Conservation (phyloP, 2,329 filamentous ascomycete species). For the Myriosclerotinia duriaeana region DNA sequence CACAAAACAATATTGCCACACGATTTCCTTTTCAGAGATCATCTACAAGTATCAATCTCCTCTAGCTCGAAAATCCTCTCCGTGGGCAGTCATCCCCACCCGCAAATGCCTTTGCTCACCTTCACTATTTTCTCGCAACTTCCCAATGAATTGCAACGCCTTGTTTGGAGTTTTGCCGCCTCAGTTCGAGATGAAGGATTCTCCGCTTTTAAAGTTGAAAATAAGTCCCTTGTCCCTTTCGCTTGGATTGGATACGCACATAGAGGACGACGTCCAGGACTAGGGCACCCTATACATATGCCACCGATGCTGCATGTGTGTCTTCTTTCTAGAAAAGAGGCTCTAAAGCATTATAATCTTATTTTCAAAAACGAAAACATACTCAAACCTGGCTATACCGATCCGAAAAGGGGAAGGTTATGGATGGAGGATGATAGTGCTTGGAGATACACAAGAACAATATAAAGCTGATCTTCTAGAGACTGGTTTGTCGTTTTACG, state of each 20-base stretch:
- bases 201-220: not conserved
- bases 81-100: not conserved
- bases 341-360: not conserved
- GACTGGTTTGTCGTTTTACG: no score
- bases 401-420: no score
- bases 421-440: no score
- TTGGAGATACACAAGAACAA: no score
- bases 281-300: not conserved
- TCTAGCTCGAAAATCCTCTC: not conserved
- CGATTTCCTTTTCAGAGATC: not conserved
- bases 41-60: not conserved
- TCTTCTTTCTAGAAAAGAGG: not conserved
- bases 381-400: not conserved
- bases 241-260: not conserved
- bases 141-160: not conserved
- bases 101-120: not conserved
- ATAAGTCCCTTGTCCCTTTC: not conserved
- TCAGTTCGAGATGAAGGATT: not conserved
- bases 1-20: not conserved
- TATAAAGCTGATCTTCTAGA: no score
- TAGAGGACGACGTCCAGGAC: not conserved
- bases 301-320: not conserved
- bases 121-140: not conserved
- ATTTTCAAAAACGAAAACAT: not conserved
- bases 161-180: not conserved